Evolutionary conservation across 139 green algal genomes (phyloP).

Genomic region (Mychonastes homosphaera): DNA sequence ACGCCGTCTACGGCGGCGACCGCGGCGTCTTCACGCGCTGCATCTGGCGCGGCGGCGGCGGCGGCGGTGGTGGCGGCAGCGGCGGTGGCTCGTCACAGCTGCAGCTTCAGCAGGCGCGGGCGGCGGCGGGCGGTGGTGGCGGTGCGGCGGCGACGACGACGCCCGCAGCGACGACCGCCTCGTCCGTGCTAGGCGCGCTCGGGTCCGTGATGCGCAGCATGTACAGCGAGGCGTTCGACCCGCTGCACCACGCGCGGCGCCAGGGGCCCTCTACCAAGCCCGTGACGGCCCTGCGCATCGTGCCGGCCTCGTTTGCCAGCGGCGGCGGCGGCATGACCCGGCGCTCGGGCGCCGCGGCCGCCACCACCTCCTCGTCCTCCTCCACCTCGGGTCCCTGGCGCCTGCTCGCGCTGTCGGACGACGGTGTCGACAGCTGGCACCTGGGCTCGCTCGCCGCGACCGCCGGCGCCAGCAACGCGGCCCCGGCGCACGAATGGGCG

Average conservation of each 20-base stretch:
- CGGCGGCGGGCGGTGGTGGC: no score
- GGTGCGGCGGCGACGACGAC: no score
- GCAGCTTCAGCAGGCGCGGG: not conserved
- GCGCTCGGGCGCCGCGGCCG: no score
- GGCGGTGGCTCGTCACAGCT: not conserved
- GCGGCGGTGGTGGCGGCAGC: not conserved
- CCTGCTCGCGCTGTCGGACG: constrained; percentile 15
- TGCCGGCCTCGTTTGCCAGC: constrained; percentile 5
- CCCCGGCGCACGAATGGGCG: constrained; percentile 12
- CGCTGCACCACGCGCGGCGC: constrained; percentile 14
- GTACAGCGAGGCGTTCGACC: constrained; percentile 21
- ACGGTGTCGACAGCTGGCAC: constrained; percentile 17
- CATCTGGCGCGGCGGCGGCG: constrained; percentile 5
- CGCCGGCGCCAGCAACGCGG: constrained; percentile 7
- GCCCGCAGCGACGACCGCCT: no score
- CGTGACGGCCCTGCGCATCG: constrained; percentile 8
- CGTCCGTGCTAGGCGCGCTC: not conserved
- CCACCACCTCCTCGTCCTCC: no score
- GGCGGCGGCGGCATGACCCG: not conserved
- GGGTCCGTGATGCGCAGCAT: constrained; percentile 9
- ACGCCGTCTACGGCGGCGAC: constrained; percentile 18
- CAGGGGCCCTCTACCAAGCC: constrained; percentile 1
- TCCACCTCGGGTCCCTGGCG: constrained; percentile 11
- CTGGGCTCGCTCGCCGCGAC: constrained; percentile 8
- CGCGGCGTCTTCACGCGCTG: constrained; percentile 19